These are phyloP conservation scores for Drechslerella coelobrocha DNA, from an alignment of 2,329 filamentous ascomycete genomes.

Conservation along the genomic window DNA sequence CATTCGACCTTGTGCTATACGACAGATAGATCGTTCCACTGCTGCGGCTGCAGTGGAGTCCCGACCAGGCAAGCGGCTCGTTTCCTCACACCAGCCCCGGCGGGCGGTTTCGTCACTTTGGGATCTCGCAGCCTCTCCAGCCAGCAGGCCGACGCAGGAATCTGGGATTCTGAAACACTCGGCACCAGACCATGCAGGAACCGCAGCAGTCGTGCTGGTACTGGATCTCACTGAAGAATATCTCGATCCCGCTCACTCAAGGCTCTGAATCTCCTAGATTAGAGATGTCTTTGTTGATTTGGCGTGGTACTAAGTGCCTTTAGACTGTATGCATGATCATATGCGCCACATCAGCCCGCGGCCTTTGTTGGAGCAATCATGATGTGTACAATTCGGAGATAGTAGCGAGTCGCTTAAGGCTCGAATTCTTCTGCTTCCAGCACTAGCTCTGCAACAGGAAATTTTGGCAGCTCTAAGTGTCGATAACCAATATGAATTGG, in stretches of 20 bases:
- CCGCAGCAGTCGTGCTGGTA: constrained; percentile 13
- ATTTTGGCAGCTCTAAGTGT: too few relatives aligned
- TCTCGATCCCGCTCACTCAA: background rate
- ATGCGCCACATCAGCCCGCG: too few relatives aligned
- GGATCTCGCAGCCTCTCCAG: background rate
- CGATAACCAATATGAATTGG: too few relatives aligned
- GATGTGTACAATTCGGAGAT: too few relatives aligned
- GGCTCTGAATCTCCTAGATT: background rate
- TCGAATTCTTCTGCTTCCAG: too few relatives aligned
- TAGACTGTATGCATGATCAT: too few relatives aligned
- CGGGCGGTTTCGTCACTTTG: constrained; percentile 8
- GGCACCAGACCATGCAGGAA: constrained; percentile 37
- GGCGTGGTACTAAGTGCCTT: too few relatives aligned
- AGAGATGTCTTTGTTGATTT: too few relatives aligned
- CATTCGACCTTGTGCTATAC: too few relatives aligned
- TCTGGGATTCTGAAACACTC: constrained; percentile 48
- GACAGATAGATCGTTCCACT: background rate
- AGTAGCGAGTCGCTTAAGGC: too few relatives aligned
- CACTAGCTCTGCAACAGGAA: too few relatives aligned
- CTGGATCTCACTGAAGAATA: constrained; percentile 25
- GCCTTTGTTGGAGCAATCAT: too few relatives aligned
- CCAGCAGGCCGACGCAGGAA: constrained; percentile 7
- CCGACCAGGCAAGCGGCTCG: constrained; percentile 21
- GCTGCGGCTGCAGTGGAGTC: constrained; percentile 10
- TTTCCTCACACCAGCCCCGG: constrained; percentile 17